Evolutionary conservation across 768 basidiomycete species (phyloP).

Genomic region (Leccinum arenicola): DNA sequence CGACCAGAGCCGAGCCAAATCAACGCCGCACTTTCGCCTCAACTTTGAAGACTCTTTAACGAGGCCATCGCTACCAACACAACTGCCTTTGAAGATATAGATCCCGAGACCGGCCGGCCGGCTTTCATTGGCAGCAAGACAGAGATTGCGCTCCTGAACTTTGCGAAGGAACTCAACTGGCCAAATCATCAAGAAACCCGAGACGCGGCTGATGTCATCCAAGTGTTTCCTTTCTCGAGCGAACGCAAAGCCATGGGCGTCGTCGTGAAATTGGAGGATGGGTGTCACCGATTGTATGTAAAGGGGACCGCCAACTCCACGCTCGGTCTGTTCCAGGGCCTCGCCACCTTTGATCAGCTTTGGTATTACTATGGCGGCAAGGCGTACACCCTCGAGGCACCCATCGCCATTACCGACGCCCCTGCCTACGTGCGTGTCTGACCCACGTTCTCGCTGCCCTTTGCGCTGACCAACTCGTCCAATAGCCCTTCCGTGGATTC

Average conservation of each 20-base stretch:
- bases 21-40: conserved; percentile 57
- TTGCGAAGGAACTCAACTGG: conserved; percentile 83
- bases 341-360: too few relatives aligned
- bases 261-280: conserved; percentile 58
- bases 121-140: conserved; percentile 93
- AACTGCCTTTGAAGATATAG: conserved; percentile 86
- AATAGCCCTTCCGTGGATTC: too few relatives aligned
- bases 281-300: conserved; percentile 32
- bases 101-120: conserved; percentile 54
- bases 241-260: conserved; percentile 95
- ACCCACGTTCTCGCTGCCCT: too few relatives aligned
- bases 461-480: too few relatives aligned
- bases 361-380: too few relatives aligned
- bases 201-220: conserved; percentile 57
- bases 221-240: conserved; percentile 93
- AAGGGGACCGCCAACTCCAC: too few relatives aligned
- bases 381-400: too few relatives aligned
- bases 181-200: conserved; percentile 64
- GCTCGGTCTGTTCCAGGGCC: too few relatives aligned
- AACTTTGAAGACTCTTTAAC: conserved; percentile 69
- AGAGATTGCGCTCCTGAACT: conserved; percentile 85
- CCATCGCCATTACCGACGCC: too few relatives aligned
- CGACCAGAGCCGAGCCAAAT: conserved; percentile 62
- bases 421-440: too few relatives aligned
- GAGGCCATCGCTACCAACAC: conserved; percentile 88